phyloP scores from a whole-genome alignment of 805 yeast species.

The Candida bentonensis region DNA sequence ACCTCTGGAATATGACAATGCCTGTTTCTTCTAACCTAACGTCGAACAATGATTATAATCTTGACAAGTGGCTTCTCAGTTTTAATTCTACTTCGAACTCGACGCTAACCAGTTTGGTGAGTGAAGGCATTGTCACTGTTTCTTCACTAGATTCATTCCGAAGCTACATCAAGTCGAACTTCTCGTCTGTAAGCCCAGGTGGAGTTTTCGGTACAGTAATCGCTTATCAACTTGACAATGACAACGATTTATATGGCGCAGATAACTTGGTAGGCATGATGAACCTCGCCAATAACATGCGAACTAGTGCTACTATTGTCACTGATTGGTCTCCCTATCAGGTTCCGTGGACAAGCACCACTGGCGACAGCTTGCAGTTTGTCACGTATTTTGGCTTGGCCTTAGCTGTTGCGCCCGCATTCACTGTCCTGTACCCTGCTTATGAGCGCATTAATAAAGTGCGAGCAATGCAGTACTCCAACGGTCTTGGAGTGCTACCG shows the following conservation, averaged over 20 bases:
- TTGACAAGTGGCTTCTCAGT: background rate
- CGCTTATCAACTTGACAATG: constrained; percentile 17
- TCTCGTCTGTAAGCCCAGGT: constrained; percentile 18
- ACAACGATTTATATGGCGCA: constrained; percentile 9
- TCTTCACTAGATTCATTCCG: constrained; percentile 11
- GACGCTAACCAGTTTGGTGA: background rate
- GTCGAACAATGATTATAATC: background rate
- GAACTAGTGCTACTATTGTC: constrained; percentile 13
- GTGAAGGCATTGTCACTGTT: background rate
- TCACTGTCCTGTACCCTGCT: constrained; percentile 21
- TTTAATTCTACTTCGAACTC: background rate
- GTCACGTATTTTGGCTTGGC: constrained; percentile 22
- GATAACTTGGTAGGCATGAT: constrained; percentile 15
- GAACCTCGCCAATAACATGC: constrained; percentile 18
- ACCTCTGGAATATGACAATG: background rate
- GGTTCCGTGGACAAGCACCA: constrained; percentile 18
- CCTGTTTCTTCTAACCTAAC: background rate
- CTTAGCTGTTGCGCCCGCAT: constrained; percentile 24
- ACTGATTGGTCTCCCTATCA: constrained; percentile 23
- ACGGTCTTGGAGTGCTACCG: constrained; percentile 22
- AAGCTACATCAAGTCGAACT: constrained; percentile 12
- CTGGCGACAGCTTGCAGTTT: constrained; percentile 23
- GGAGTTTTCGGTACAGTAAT: constrained; percentile 18
- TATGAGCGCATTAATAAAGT: constrained; percentile 22
- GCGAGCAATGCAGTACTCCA: constrained; percentile 24